A percentile compares a stretch with the other conserved stretches of the same genome.
phyloP scores from a whole-genome alignment of 352 stramenopile species.

The Globisporangium okanoganense region DNA sequence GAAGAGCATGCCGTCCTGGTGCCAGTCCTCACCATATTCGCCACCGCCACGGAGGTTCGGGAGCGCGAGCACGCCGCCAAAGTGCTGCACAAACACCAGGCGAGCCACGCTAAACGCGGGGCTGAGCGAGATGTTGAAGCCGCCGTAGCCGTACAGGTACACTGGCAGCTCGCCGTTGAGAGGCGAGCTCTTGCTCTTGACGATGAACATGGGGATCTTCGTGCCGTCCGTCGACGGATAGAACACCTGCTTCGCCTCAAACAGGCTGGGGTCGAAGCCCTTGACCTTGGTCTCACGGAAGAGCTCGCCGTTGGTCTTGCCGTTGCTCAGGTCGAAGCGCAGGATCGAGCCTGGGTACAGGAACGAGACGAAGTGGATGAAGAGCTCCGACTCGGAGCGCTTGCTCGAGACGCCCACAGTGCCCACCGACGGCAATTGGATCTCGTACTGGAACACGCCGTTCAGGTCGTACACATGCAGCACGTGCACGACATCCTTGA shows the following conservation, averaged over 20 bases:
- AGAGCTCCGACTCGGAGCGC: constrained; percentile 75
- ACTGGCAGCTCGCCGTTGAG: constrained; percentile 87
- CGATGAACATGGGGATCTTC: constrained; percentile 95
- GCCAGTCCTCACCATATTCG: constrained; percentile 91
- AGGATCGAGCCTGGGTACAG: constrained; percentile 79
- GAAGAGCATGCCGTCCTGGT: constrained; percentile 90
- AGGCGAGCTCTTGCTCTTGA: constrained; percentile 74
- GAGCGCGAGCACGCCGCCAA: constrained; percentile 89
- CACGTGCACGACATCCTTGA: constrained; percentile 81
- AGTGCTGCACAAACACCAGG: constrained; percentile 90
- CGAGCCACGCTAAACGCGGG: constrained; percentile 87
- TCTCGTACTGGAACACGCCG: constrained; percentile 71
- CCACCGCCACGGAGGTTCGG: constrained; percentile 93
- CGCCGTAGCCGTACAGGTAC: constrained; percentile 93
- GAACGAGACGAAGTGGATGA: constrained; percentile 89
- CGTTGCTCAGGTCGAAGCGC: constrained; percentile 54
- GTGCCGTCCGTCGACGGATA: constrained; percentile 93
- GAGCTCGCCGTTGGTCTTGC: constrained; percentile 30
- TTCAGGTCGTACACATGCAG: constrained; percentile 78
- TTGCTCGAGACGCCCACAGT: constrained; percentile 70
- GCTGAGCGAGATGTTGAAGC: constrained; percentile 94
- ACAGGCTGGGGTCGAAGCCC: constrained; percentile 74
- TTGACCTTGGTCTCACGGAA: constrained; percentile 84
- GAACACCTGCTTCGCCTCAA: constrained; percentile 82
- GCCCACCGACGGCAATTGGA: constrained; percentile 59